A percentile compares a stretch with the other conserved stretches of the same genome.
These are phyloP conservation scores for Leishmania aethiopica DNA, from an alignment of 208 protist species.

Conservation along the genomic window DNA sequence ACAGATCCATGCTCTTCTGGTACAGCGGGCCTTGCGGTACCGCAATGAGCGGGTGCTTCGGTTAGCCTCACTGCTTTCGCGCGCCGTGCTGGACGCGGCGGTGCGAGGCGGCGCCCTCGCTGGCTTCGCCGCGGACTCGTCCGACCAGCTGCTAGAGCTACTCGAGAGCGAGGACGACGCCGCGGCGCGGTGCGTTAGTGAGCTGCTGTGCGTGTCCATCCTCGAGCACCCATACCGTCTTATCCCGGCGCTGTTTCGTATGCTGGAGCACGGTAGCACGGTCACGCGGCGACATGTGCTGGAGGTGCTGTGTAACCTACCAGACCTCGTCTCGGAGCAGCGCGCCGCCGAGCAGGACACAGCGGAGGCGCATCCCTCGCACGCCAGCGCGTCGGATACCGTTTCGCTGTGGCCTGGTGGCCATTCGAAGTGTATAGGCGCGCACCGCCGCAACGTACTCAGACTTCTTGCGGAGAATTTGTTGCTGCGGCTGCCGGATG, in stretches of 20 bases:
- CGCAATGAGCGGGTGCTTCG: slow-evolving; percentile 56
- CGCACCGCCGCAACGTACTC: slow-evolving; percentile 57
- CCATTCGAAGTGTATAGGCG: not conserved
- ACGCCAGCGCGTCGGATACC: not conserved
- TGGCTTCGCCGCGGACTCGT: slow-evolving; percentile 47
- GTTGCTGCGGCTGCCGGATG: slow-evolving; percentile 72
- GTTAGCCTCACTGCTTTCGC: slow-evolving; percentile 59
- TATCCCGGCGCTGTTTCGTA: slow-evolving; percentile 74
- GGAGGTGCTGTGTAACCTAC: slow-evolving; percentile 72
- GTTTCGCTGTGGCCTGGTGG: not conserved
- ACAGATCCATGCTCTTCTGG: slow-evolving; percentile 69
- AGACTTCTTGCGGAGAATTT: slow-evolving; percentile 75
- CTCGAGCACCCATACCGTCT: slow-evolving; percentile 64
- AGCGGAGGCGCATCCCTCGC: not conserved
- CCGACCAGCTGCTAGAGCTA: slow-evolving; percentile 81
- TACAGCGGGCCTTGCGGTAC: slow-evolving; percentile 72
- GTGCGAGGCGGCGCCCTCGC: slow-evolving; percentile 18
- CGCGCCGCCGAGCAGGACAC: not conserved
- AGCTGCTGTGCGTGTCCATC: slow-evolving; percentile 65
- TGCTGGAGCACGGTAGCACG: slow-evolving; percentile 58
- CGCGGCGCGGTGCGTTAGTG: slow-evolving; percentile 64
- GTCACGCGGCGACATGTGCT: slow-evolving; percentile 68
- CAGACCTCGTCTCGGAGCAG: slow-evolving; percentile 26
- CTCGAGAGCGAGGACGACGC: slow-evolving; percentile 66
- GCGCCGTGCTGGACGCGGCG: slow-evolving; percentile 56